Percentiles rank a stretch among this genome's conserved stretches.
Evolutionary conservation across 768 basidiomycete species (phyloP).

Genomic region (Russula olivacea): DNA sequence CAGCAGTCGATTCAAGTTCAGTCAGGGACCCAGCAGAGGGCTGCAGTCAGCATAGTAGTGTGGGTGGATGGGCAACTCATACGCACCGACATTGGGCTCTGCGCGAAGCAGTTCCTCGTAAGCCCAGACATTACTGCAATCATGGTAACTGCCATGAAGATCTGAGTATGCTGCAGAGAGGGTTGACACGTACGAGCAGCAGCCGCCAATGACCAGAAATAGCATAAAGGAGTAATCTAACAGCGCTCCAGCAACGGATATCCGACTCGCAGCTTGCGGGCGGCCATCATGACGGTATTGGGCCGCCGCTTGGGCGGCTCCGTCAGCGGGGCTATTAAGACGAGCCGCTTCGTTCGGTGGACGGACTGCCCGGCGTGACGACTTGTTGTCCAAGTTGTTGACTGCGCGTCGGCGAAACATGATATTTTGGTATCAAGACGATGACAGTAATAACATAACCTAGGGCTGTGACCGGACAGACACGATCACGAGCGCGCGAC

Average conservation of each 20-base stretch:
- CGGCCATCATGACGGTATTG: too few relatives aligned
- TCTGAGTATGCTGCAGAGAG: neutral
- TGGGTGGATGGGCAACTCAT: neutral
- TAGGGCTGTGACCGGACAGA: neutral
- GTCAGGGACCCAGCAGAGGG: neutral
- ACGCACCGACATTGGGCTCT: conserved; percentile 60
- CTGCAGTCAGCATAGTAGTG: neutral
- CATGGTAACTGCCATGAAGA: neutral
- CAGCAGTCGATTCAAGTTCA: neutral
- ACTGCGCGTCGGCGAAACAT: conserved; percentile 20
- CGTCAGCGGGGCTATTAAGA: neutral
- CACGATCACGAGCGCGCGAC: neutral
- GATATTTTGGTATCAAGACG: neutral
- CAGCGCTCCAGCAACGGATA: conserved; percentile 27
- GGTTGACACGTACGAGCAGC: conserved; percentile 60
- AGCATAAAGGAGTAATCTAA: conserved; percentile 42
- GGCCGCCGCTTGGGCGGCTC: neutral
- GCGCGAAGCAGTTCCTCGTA: conserved; percentile 68
- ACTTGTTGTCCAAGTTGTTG: neutral
- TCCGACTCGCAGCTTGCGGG: neutral
- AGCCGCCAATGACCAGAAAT: conserved; percentile 71
- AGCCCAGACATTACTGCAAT: conserved; percentile 67
- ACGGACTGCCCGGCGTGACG: neutral
- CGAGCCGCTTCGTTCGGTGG: neutral
- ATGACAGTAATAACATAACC: neutral